Evolutionary conservation across 1,284 basidiomycete species (phyloP), one percentile per base, ranked within the genome.

Genomic region (Ustilago bromivora): DNA sequence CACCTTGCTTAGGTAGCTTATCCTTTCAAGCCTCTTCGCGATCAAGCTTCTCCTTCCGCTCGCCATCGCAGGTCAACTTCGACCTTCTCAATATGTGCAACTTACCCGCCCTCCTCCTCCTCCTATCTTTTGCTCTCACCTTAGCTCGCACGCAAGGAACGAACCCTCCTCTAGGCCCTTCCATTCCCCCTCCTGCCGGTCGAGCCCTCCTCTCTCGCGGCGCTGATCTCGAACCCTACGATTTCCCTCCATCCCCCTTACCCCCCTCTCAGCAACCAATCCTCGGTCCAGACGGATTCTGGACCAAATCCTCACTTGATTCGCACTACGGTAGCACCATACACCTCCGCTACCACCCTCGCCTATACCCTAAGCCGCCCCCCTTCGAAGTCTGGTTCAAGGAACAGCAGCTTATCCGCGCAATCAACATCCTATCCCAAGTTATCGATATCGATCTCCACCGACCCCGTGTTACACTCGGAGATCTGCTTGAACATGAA

Each of bases 361-460:
- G 4, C 0, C 38, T 70, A 19, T 75, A 32, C n/a, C 60, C 40
- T 5, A 10, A 2, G 5, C 46, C 53, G 17, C 66, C 67, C 1
- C 72, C 72, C 0, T 75, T 66, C 49, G 34, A 59, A 15, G 63
- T 40, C 4, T 75, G 72, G 72, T 32, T 75, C 13, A 75, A 75
- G 31, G 72, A 75, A 32, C 67, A 63, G n/a, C 28, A 63, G 19
- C 47, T 75, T 13, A 63, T 75, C 32, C 59, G 63, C 1, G 56
- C 67, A 8, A 66, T 75, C 63, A 59, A 59, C 12, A 28, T 66
- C 19, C 53, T 43, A 8, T 12, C 12, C 1, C 23, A 41, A 1
- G 10, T 36, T 0, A 60, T 66, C 57, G 23, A 53, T 1, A 4
- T 57, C 9, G 64, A 67, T 9, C n/a, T 28, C 2, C 3, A 9